Evolutionary conservation across 176 grass and related monocot species (phyloP), one percentile per base, ranked within the genome.

Genomic region (Bolboschoenus planiculmis): DNA sequence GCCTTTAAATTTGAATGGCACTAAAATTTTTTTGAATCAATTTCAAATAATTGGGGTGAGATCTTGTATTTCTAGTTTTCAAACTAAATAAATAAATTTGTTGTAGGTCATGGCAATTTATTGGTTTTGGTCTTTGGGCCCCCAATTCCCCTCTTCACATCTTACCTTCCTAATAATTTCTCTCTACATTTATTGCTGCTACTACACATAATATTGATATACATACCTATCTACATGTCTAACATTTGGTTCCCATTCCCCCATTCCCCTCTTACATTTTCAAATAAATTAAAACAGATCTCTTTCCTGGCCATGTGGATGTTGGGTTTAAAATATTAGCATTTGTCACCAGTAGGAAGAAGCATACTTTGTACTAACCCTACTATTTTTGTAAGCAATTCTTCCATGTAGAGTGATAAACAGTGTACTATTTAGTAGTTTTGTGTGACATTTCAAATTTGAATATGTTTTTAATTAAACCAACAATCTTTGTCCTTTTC

Each of bases 101-200:
- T 29, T 65, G 79, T 82, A 82, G 80, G 80, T 65, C 58, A 82
- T 66, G 58, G 15, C 37, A 63, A 82, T 82, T 82, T 66, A 82
- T 66, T 82, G 39, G 72, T 77, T 77, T 77, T 44, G 72, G 65
- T 64, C 59, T 65, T 61, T 66, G 80, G 80, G 80, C 42, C 80
- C 80, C 50, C 20, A 47, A 23, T 61, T 80, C 10, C 53, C 10
- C 53, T 57, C 56, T 26, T 82, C 80, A 82, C 80, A 82, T 82
- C 80, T 65, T 82, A 82, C 80, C 80, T 66, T 82, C 80, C 80
- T 63, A 82, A 66, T 82, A 82, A 82, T 82, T 65, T 81, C 75
- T 80, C 35, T 81, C 58, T 20, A 63, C 56, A 82, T 82, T 82
- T 82, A 82, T 82, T 82, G 80, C 80, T 44, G 10, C 79, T 81